These are phyloP conservation scores for Aspergillus arachidicola DNA, from an alignment of 2,329 filamentous ascomycete species.

Conservation along the genomic window DNA sequence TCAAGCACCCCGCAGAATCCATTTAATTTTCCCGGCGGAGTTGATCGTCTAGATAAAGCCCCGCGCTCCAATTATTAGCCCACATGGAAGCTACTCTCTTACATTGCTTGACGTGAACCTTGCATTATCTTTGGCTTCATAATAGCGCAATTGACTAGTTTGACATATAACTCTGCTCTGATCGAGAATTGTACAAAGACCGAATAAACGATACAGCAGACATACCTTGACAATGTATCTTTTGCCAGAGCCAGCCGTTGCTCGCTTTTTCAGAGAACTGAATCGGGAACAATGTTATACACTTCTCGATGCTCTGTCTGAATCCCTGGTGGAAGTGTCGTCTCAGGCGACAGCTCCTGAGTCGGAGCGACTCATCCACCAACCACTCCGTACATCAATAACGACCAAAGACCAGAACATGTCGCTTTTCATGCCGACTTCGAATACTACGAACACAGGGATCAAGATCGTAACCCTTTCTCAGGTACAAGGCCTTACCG, in stretches of 20 bases:
- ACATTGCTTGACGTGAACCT: not conserved
- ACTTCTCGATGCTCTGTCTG: conserved; percentile 40
- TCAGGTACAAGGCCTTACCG: conserved; percentile 52
- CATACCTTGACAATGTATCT: conserved; percentile 33
- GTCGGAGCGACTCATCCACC: conserved; percentile 40
- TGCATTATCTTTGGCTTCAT: not conserved
- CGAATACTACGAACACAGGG: conserved; percentile 63
- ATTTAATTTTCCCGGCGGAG: not conserved
- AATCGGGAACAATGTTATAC: conserved; percentile 35
- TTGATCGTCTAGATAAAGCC: not conserved
- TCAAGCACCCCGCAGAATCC: not conserved
- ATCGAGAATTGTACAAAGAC: not conserved
- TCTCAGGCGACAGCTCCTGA: conserved; percentile 27
- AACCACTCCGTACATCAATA: conserved; percentile 47
- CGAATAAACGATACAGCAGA: not conserved
- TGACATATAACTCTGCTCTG: not conserved
- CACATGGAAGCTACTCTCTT: not conserved
- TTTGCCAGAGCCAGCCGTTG: conserved; percentile 37
- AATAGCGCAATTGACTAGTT: not conserved
- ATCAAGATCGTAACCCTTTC: conserved; percentile 71
- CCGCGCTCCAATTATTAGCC: not conserved
- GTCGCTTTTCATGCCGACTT: conserved; percentile 75
- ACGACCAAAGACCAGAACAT: conserved; percentile 49
- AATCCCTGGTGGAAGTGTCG: conserved; percentile 37
- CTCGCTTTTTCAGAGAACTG: conserved; percentile 36